A percentile compares a stretch with the other conserved stretches of the same genome.
phyloP scores from a whole-genome alignment of 2,329 filamentous ascomycete genomes.

The Paecilomyces sp. region DNA sequence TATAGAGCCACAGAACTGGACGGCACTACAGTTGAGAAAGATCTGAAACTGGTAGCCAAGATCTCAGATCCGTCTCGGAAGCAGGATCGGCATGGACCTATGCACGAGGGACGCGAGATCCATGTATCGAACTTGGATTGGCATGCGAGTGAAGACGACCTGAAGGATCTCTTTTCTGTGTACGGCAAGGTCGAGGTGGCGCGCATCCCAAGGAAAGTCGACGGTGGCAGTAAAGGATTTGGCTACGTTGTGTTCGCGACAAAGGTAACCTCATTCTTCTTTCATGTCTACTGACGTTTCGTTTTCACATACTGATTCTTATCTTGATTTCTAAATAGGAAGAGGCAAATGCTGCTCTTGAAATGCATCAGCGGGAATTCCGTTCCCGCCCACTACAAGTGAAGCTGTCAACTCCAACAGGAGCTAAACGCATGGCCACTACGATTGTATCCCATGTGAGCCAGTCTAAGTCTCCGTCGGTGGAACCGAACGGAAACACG shows the following conservation, averaged over 20 bases:
- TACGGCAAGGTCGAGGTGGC: conserved; percentile 69
- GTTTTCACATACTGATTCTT: not conserved
- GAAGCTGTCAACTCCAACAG: conserved; percentile 42
- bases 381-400: conserved; percentile 62
- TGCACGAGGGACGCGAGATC: conserved; percentile 81
- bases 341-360: conserved; percentile 57
- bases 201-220: conserved; percentile 61
- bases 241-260: conserved; percentile 72
- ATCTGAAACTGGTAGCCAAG: conserved; percentile 64
- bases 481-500: conserved; percentile 23
- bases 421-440: conserved; percentile 36
- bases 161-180: conserved; percentile 64
- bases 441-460: conserved; percentile 37
- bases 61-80: conserved; percentile 77
- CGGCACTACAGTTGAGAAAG: conserved; percentile 60
- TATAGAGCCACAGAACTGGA: conserved; percentile 66
- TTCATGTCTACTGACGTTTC: too few species aligned
- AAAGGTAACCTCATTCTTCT: conserved; percentile 36
- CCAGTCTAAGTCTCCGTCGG: conserved; percentile 26
- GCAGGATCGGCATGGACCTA: conserved; percentile 70
- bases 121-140: conserved; percentile 65
- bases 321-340: conserved; percentile 36
- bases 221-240: conserved; percentile 66
- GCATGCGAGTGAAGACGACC: conserved; percentile 57
- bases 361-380: conserved; percentile 65